A percentile compares a stretch with the other conserved stretches of the same genome.
Conservation (phyloP, 2,329 filamentous ascomycete species). For the Paracorniculantispora psalliotae region DNA sequence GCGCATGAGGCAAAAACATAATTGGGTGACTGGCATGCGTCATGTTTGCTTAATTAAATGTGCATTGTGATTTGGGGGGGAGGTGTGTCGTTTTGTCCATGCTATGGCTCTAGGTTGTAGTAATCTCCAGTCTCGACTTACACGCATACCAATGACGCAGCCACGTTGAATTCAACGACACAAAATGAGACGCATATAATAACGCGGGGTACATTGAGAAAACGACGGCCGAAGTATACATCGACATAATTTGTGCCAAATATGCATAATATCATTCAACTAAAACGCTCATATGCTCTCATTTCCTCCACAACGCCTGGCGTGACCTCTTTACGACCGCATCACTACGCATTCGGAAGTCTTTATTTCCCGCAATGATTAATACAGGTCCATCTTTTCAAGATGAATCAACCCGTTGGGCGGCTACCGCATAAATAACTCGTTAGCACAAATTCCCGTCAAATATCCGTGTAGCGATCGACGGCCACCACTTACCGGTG, state of each 20-base stretch:
- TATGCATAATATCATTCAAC: neutral
- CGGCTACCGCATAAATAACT: constrained; percentile 38
- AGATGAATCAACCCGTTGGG: constrained; percentile 61
- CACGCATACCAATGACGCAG: neutral
- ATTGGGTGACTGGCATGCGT: no score
- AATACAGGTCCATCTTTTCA: constrained; percentile 44
- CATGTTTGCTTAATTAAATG: no score
- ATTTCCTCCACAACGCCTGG: neutral
- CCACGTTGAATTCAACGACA: neutral
- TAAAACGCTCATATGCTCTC: neutral
- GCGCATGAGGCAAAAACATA: neutral
- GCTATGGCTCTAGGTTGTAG: no score
- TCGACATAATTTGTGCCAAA: no score
- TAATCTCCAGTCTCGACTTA: neutral
- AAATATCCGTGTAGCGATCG: no score
- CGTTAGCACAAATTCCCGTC: neutral
- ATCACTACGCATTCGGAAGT: neutral
- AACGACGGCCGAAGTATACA: no score
- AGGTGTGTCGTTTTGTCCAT: no score
- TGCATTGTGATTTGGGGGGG: no score
- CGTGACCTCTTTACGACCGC: neutral
- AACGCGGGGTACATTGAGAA: no score
- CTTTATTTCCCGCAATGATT: neutral
- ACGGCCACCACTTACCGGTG: constrained; percentile 73
- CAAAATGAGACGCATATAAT: no score